Evolutionary conservation across 2,329 filamentous ascomycete genomes (phyloP).

Genomic region (Fusarium sp.): DNA sequence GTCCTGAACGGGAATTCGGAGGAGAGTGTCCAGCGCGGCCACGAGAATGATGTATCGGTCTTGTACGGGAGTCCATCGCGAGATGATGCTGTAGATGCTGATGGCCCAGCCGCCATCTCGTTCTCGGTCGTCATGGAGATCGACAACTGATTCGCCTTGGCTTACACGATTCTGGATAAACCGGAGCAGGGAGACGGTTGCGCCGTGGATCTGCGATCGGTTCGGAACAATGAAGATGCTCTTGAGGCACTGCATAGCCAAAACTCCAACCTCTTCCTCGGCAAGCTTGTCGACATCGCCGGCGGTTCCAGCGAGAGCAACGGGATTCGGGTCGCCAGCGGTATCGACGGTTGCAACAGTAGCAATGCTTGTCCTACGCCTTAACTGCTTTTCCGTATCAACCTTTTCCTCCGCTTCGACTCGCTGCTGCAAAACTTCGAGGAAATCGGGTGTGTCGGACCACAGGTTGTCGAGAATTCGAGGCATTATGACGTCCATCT

Average conservation of each 20-base stretch:
- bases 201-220: conserved; percentile 81
- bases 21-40: conserved; percentile 81
- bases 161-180: conserved; percentile 75
- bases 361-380: conserved; percentile 81
- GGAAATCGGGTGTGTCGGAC: conserved; percentile 76
- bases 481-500: conserved; percentile 83
- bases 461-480: conserved; percentile 90
- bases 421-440: conserved; percentile 76
- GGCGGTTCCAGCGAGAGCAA: conserved; percentile 82
- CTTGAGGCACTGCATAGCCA: conserved; percentile 88
- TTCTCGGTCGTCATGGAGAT: conserved; percentile 54
- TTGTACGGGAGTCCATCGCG: conserved; percentile 92
- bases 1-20: conserved; percentile 75
- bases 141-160: conserved; percentile 66
- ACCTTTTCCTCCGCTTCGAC: conserved; percentile 76
- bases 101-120: conserved; percentile 80
- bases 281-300: conserved; percentile 90
- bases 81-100: conserved; percentile 81
- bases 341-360: conserved; percentile 78
- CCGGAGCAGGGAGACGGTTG: conserved; percentile 78
- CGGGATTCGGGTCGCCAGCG: conserved; percentile 70
- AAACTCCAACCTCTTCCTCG: conserved; percentile 86
- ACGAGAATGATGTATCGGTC: conserved; percentile 93
- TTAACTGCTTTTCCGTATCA: conserved; percentile 72
- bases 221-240: conserved; percentile 88